Conservation (phyloP, 2,329 filamentous ascomycete genomes). For the Clathrospora elynae region DNA sequence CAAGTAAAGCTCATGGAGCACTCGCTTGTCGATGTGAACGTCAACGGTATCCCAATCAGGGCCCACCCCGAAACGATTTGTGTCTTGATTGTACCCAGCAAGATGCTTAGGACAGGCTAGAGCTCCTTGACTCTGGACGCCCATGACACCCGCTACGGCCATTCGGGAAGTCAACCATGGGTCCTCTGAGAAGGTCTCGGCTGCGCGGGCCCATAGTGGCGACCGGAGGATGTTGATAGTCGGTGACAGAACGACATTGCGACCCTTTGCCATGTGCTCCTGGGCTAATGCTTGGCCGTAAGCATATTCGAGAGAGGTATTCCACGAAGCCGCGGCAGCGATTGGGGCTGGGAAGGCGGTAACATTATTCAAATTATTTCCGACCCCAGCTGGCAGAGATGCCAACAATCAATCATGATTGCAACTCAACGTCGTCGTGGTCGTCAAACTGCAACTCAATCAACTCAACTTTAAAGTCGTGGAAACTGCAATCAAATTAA, state of each 20-base stretch:
- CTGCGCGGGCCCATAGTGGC: constrained; percentile 12
- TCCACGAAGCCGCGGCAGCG: constrained; percentile 1
- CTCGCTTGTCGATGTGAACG: constrained; percentile 62
- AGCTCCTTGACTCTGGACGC: constrained; percentile 55
- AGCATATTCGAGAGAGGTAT: constrained; percentile 1
- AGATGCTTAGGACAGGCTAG: constrained; percentile 62
- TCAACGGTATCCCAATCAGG: constrained; percentile 61
- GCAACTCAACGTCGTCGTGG: too few relatives aligned
- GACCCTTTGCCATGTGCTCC: constrained; percentile 3
- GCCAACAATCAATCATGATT: too few relatives aligned
- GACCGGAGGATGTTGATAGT: constrained; percentile 36
- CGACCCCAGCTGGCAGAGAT: constrained; percentile 7
- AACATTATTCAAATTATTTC: constrained; percentile 5
- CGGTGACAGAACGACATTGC: constrained; percentile 10
- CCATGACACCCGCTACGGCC: constrained; percentile 6
- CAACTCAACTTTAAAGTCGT: too few relatives aligned
- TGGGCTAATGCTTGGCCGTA: constrained; percentile 5
- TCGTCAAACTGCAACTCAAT: too few relatives aligned
- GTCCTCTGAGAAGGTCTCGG: constrained; percentile 14
- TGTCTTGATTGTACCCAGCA: constrained; percentile 48
- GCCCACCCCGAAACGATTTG: constrained; percentile 68
- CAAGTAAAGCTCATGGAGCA: constrained; percentile 58
- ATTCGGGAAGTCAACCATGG: constrained; percentile 4
- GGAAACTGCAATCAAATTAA: too few relatives aligned
- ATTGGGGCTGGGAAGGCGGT: constrained; percentile 4